phyloP scores from a whole-genome alignment of 2,329 filamentous ascomycete species.

The Calycina herbarum region DNA sequence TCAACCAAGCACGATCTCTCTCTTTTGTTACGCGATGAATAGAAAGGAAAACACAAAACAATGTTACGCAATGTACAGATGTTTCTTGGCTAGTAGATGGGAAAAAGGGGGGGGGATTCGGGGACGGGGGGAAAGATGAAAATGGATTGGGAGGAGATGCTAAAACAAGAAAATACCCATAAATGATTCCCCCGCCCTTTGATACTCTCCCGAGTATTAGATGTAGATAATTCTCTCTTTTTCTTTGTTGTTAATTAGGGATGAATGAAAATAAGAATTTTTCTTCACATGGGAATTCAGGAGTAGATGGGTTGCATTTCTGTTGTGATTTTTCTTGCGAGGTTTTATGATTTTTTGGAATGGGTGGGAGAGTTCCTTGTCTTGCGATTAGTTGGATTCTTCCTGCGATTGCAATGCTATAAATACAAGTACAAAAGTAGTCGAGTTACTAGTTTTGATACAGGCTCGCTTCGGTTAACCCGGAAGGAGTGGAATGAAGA shows the following conservation, averaged over 20 bases:
- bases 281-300: neutral
- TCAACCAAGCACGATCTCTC: conserved; percentile 2
- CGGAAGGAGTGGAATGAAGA: too few relatives aligned
- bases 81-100: neutral
- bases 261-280: neutral
- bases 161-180: neutral
- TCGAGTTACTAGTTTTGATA: too few relatives aligned
- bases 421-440: too few relatives aligned
- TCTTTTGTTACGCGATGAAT: neutral
- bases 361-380: too few relatives aligned
- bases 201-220: neutral
- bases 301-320: too few relatives aligned
- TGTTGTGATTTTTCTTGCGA: too few relatives aligned
- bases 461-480: too few relatives aligned
- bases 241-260: neutral
- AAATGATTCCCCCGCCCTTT: neutral
- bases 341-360: too few relatives aligned
- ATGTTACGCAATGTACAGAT: neutral
- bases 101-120: neutral
- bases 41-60: neutral
- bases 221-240: neutral
- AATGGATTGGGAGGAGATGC: neutral
- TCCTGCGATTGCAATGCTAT: too few relatives aligned
- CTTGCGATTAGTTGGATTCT: too few relatives aligned
- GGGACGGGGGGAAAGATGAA: neutral